phyloP scores from a whole-genome alignment of 2,329 filamentous ascomycete species.

The Fusarium torreyae region DNA sequence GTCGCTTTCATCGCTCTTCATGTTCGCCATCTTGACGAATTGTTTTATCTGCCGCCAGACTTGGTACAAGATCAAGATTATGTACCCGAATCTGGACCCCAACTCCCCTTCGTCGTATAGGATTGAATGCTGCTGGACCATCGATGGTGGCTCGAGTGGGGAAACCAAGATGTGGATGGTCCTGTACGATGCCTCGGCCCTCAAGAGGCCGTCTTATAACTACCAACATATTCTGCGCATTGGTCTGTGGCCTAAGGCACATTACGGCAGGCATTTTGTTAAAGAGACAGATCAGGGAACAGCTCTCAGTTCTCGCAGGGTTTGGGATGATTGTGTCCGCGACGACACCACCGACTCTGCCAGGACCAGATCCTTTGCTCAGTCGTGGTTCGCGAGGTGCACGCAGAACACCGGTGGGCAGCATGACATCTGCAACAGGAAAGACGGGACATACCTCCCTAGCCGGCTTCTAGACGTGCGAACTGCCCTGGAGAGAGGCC shows the following conservation, averaged over 20 bases:
- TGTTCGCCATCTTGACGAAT: not conserved
- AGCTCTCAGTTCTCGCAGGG: not conserved
- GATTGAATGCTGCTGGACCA: conserved; percentile 10
- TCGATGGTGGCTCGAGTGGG: fast-evolving
- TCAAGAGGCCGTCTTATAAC: not conserved
- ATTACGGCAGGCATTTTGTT: not conserved
- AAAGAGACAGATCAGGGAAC: not conserved
- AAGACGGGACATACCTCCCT: not conserved
- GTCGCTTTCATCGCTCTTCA: not conserved
- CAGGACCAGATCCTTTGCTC: not conserved
- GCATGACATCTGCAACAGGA: not conserved
- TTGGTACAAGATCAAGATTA: not conserved
- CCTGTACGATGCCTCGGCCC: not conserved
- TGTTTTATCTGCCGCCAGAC: conserved; percentile 2
- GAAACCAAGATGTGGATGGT: conserved; percentile 10
- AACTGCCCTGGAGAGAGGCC: not conserved
- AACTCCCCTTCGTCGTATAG: not conserved
- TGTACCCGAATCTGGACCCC: not conserved
- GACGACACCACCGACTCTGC: not conserved
- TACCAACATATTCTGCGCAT: conserved; percentile 4
- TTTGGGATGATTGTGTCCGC: too few relatives aligned
- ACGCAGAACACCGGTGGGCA: not conserved
- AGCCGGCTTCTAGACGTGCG: not conserved
- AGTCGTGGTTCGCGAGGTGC: not conserved
- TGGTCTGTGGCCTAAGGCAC: not conserved